Percentiles rank a stretch among this genome's conserved stretches.
These are phyloP conservation scores for Pelargonium myrrhifolium DNA, from an alignment of 441 rosid genomes.

Conservation along the genomic window DNA sequence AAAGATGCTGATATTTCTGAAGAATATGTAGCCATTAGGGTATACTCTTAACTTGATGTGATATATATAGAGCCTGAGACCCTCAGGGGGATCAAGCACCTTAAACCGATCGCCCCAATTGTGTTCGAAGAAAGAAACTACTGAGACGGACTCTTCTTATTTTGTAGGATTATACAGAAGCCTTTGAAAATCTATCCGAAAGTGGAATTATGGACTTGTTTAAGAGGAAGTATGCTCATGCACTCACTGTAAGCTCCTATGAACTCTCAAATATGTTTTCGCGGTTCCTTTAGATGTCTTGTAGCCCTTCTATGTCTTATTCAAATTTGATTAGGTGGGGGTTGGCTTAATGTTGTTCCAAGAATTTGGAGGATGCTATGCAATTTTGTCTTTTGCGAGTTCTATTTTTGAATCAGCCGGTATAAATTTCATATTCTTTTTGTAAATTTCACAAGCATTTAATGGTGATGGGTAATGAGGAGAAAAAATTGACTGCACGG, in stretches of 20 bases:
- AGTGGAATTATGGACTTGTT: conserved; percentile 34
- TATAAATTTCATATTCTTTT: conserved; percentile 11
- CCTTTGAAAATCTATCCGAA: conserved; percentile 28
- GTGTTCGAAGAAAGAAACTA: too few species aligned
- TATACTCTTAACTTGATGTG: conserved; percentile 7
- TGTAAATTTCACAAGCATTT: neutral
- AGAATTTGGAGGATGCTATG: conserved; percentile 41
- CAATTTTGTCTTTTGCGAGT: conserved; percentile 38
- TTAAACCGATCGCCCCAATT: too few species aligned
- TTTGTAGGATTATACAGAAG: conserved; percentile 22
- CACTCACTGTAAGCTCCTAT: conserved; percentile 32
- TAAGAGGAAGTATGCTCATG: conserved; percentile 33
- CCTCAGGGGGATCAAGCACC: too few species aligned
- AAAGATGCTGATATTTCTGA: conserved; percentile 34
- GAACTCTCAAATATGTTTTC: neutral
- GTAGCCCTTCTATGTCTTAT: neutral
- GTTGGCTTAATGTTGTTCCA: conserved; percentile 52
- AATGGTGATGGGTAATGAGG: neutral
- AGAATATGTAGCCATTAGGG: conserved; percentile 52
- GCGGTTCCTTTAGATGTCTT: neutral
- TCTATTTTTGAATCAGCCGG: conserved; percentile 42
- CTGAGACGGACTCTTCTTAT: neutral
- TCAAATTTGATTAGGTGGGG: conserved; percentile 36
- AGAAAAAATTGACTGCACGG: neutral
- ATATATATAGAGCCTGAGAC: too few species aligned